phyloP scores from a whole-genome alignment of 441 rosid species.

The Cnidoscolus chayamansa region DNA sequence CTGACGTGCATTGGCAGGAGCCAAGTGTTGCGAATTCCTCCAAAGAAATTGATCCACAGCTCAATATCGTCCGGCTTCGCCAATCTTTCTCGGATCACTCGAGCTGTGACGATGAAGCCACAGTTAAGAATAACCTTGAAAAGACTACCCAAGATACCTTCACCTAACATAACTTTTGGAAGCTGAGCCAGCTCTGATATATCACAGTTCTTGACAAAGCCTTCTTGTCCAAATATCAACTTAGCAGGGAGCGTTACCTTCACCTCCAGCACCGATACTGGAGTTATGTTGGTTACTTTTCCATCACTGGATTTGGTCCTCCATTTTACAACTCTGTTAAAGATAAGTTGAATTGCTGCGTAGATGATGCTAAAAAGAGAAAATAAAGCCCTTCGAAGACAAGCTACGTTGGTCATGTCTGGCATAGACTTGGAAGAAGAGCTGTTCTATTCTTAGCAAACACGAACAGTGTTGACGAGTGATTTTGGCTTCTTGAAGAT shows the following conservation, averaged over 20 bases:
- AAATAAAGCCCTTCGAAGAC: neutral
- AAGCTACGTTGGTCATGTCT: constrained; percentile 12
- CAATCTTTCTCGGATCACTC: constrained; percentile 28
- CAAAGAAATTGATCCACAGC: constrained; percentile 29
- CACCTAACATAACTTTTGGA: constrained; percentile 34
- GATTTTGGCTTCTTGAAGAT: no score
- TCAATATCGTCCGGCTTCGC: constrained; percentile 18
- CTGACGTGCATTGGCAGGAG: constrained; percentile 31
- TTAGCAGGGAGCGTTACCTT: constrained; percentile 32
- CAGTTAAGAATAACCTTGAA: constrained; percentile 37
- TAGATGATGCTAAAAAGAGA: neutral
- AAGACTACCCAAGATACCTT: constrained; percentile 35
- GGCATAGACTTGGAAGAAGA: neutral
- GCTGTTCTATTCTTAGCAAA: constrained; percentile 1
- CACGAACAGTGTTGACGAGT: no score
- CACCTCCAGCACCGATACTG: constrained; percentile 33
- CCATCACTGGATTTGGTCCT: constrained; percentile 28
- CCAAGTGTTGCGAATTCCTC: constrained; percentile 23
- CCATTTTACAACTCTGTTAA: neutral
- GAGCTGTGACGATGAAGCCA: constrained; percentile 26
- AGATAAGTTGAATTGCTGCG: neutral
- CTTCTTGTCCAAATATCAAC: constrained; percentile 28
- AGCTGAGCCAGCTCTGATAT: constrained; percentile 28
- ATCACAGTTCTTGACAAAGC: constrained; percentile 16
- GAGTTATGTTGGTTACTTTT: constrained; percentile 30